Evolutionary conservation across 2,329 filamentous ascomycete species (phyloP).

Genomic region (Trichoderma arundinaceum): DNA sequence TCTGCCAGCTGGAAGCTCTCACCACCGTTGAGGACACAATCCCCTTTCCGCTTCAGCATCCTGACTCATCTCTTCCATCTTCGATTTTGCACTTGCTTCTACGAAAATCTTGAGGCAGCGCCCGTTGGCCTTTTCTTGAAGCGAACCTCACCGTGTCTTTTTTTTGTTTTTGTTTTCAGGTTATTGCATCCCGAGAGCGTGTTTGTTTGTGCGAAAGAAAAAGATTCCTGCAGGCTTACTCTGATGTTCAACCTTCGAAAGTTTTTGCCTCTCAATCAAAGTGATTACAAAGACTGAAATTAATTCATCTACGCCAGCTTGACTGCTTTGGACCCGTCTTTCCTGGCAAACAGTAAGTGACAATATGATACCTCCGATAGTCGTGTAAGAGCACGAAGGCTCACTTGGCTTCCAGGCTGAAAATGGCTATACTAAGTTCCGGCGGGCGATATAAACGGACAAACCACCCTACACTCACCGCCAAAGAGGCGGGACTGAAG

Average conservation of each 20-base stretch:
- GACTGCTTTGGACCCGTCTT: background rate
- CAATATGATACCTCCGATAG: background rate
- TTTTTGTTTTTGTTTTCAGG: background rate
- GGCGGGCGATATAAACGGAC: constrained; percentile 1
- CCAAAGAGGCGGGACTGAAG: background rate
- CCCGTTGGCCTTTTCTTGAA: background rate
- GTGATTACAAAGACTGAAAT: background rate
- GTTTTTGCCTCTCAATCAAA: background rate
- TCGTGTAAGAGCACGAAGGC: background rate
- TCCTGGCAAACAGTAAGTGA: background rate
- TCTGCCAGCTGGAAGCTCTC: constrained; percentile 1
- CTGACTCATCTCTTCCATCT: too few species aligned
- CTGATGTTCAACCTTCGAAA: background rate
- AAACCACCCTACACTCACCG: background rate
- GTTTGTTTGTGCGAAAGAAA: background rate
- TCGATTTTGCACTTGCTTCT: background rate
- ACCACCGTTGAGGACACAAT: background rate
- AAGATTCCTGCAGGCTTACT: background rate
- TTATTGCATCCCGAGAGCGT: background rate
- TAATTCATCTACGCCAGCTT: background rate
- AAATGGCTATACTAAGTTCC: constrained; percentile 2
- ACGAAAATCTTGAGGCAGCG: background rate
- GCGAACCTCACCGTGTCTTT: background rate
- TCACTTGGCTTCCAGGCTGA: background rate
- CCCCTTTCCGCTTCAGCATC: background rate